Conservation (phyloP, 441 rosid species). For the Raphanus hybrid region DNA sequence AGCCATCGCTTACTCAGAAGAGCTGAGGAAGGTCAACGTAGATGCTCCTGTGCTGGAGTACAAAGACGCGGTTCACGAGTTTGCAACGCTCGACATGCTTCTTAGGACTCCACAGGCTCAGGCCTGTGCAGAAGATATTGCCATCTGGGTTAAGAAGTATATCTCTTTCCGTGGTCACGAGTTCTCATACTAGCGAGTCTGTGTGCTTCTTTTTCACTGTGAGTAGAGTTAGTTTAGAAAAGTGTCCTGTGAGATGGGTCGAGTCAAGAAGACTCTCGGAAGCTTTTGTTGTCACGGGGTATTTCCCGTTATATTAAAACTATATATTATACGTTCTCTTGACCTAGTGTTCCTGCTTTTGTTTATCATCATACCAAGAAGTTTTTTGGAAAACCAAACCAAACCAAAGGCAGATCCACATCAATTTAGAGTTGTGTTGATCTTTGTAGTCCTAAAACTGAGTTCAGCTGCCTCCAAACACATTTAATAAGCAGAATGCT, state of each 20-base stretch:
- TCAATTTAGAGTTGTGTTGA: background rate
- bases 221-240: conserved; percentile 35
- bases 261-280: conserved; percentile 21
- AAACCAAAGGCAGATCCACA: background rate
- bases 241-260: conserved; percentile 32
- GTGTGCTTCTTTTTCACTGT: conserved; percentile 14
- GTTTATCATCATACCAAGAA: conserved; percentile 10
- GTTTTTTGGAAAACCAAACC: background rate
- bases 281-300: conserved; percentile 34
- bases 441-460: background rate
- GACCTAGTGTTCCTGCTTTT: conserved; percentile 1
- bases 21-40: conserved; percentile 67
- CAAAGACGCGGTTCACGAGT: conserved; percentile 75
- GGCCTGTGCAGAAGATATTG: conserved; percentile 71
- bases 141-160: conserved; percentile 75
- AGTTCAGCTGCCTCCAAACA: no score
- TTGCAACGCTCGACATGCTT: conserved; percentile 73
- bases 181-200: conserved; percentile 53
- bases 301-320: conserved; percentile 31
- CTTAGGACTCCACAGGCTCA: conserved; percentile 70
- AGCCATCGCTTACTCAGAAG: conserved; percentile 74
- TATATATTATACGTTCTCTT: conserved; percentile 22
- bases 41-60: conserved; percentile 73
- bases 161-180: conserved; percentile 68
- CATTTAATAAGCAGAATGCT: background rate